Evolutionary conservation across 768 basidiomycete species (phyloP).

Genomic region (Lactifluus volemus): DNA sequence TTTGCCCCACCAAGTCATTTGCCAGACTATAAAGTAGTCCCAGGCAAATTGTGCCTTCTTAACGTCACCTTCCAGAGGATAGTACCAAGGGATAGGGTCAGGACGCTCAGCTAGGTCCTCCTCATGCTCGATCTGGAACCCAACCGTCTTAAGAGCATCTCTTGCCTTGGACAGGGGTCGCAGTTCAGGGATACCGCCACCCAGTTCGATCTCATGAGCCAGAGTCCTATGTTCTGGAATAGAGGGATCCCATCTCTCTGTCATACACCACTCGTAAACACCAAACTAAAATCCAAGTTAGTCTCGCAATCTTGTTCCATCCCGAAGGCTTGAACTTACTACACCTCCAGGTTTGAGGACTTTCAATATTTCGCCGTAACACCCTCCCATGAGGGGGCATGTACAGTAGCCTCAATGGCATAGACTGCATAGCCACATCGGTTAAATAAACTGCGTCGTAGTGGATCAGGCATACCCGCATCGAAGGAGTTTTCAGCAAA

Average conservation of each 20-base stretch:
- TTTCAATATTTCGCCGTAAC: slow-evolving; percentile 91
- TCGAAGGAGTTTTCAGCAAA: slow-evolving; percentile 93
- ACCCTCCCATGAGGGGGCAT: slow-evolving; percentile 93
- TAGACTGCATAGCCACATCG: slow-evolving; percentile 50
- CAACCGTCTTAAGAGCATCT: slow-evolving; percentile 71
- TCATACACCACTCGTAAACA: slow-evolving; percentile 99
- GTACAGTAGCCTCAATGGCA: slow-evolving; percentile 96
- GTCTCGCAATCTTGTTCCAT: neutral
- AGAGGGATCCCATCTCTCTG: slow-evolving; percentile 86
- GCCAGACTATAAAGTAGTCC: slow-evolving; percentile 84
- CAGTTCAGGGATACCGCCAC: slow-evolving; percentile 98
- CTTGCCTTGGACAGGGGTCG: slow-evolving; percentile 62
- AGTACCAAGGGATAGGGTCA: slow-evolving; percentile 87
- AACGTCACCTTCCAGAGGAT: slow-evolving; percentile 92
- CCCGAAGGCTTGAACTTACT: slow-evolving; percentile 38
- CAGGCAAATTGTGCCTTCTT: slow-evolving; percentile 88
- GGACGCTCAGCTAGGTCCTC: slow-evolving; percentile 48
- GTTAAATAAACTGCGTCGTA: neutral
- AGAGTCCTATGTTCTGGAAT: slow-evolving; percentile 83
- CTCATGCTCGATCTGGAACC: slow-evolving; percentile 58
- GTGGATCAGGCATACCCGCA: slow-evolving; percentile 52
- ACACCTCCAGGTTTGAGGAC: slow-evolving; percentile 94
- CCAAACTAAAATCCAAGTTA: slow-evolving; percentile 55
- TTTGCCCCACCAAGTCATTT: slow-evolving; percentile 83
- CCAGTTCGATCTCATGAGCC: slow-evolving; percentile 86